Conservation (phyloP, 2,329 filamentous ascomycete genomes). For the Sarocladium kiliense region DNA sequence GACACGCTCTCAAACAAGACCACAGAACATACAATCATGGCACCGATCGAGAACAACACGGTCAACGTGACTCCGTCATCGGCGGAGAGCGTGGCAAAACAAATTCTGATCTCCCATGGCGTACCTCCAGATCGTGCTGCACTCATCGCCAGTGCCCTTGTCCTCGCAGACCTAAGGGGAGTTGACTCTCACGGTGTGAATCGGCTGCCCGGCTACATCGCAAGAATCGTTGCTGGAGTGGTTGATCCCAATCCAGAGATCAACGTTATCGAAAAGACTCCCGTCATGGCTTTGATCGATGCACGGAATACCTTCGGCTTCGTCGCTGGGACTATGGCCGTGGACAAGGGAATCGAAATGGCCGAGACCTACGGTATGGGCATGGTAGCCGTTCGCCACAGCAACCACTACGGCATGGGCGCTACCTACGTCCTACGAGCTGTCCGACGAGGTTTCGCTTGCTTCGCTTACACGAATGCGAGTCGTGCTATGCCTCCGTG, state of each 20-base stretch:
- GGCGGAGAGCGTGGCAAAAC: neutral
- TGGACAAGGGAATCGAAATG: slow-evolving; percentile 16
- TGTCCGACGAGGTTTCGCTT: slow-evolving; percentile 14
- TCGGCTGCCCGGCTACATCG: slow-evolving; percentile 18
- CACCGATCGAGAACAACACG: neutral
- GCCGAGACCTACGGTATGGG: slow-evolving; percentile 9
- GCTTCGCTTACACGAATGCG: slow-evolving; percentile 29
- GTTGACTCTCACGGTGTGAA: slow-evolving; percentile 22
- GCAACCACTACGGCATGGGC: slow-evolving; percentile 23
- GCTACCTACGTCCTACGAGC: slow-evolving; percentile 20
- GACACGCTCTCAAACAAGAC: too few relatives aligned
- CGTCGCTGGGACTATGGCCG: slow-evolving; percentile 16
- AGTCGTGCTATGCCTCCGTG: slow-evolving; percentile 25
- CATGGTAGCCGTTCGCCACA: slow-evolving; percentile 17
- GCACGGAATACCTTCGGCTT: slow-evolving; percentile 24
- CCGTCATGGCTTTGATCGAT: slow-evolving; percentile 22
- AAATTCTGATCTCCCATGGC: slow-evolving; percentile 12
- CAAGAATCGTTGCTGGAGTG: slow-evolving; percentile 17
- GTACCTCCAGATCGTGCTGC: slow-evolving; percentile 18
- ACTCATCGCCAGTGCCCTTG: slow-evolving; percentile 16
- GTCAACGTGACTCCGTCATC: neutral
- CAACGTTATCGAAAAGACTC: slow-evolving; percentile 17
- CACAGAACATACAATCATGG: neutral
- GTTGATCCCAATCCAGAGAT: slow-evolving; percentile 16
- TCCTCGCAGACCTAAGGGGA: slow-evolving; percentile 20